Evolutionary conservation across 192 early-diverging fungal species (phyloP).

Genomic region (Backusella australiensis): DNA sequence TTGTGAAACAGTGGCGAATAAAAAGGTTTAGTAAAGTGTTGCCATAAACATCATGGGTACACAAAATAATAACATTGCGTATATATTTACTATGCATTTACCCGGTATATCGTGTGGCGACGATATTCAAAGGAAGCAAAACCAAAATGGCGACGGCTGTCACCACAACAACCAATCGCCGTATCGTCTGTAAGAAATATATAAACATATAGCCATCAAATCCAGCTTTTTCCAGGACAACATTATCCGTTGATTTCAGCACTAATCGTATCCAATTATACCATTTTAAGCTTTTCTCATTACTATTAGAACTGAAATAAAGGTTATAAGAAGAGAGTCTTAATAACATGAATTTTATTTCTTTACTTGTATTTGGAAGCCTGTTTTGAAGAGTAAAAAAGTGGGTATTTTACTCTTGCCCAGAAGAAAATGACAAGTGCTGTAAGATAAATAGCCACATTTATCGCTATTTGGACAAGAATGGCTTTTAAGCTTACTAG

Average conservation of each 20-base stretch:
- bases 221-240: slow-evolving; percentile 62
- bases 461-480: slow-evolving; percentile 55
- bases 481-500: slow-evolving; percentile 46
- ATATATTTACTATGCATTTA: background rate
- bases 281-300: slow-evolving; percentile 47
- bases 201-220: slow-evolving; percentile 71
- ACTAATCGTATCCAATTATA: slow-evolving; percentile 66
- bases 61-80: background rate
- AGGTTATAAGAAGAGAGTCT: background rate
- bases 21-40: background rate
- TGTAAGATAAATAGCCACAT: slow-evolving; percentile 49
- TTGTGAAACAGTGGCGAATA: background rate
- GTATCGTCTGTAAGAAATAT: slow-evolving; percentile 56
- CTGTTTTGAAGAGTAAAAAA: slow-evolving; percentile 45
- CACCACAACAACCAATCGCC: slow-evolving; percentile 53
- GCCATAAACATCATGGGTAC: background rate
- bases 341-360: background rate
- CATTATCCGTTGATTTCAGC: slow-evolving; percentile 54
- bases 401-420: slow-evolving; percentile 42
- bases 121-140: slow-evolving; percentile 64
- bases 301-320: background rate
- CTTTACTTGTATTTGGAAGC: slow-evolving; percentile 8
- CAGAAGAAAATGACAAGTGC: slow-evolving; percentile 53
- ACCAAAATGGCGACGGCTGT: slow-evolving; percentile 54
- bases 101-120: slow-evolving; percentile 33